Percentiles rank a stretch among this genome's conserved stretches.
Conservation (phyloP, 1,284 basidiomycete species). For the Caloboletus inedulis region DNA sequence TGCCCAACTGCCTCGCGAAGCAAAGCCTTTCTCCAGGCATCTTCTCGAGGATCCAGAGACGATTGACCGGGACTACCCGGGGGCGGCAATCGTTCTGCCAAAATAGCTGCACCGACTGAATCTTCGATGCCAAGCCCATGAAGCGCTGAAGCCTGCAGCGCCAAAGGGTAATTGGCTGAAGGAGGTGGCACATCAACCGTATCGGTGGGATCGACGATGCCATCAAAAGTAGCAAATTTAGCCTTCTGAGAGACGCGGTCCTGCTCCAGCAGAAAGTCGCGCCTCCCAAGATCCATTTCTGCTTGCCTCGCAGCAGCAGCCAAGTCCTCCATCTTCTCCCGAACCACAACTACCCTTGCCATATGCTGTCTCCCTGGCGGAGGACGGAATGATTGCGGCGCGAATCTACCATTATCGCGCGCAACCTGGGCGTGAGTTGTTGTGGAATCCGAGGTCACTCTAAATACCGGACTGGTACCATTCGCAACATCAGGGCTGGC, state of each 20-base stretch:
- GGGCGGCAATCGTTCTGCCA: constrained; percentile 70
- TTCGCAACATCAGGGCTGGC: constrained; percentile 49
- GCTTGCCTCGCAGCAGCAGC: constrained; percentile 65
- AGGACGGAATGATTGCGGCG: constrained; percentile 40
- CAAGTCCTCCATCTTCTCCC: constrained; percentile 73
- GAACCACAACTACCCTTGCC: constrained; percentile 71
- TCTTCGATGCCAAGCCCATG: constrained; percentile 68
- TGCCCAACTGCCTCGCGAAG: constrained; percentile 71
- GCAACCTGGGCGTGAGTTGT: constrained; percentile 41
- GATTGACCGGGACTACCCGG: constrained; percentile 57
- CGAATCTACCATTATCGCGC: constrained; percentile 40
- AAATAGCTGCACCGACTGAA: constrained; percentile 64
- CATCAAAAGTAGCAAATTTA: constrained; percentile 38
- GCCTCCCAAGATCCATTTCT: constrained; percentile 63
- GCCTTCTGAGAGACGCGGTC: constrained; percentile 27
- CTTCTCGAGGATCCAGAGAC: constrained; percentile 51
- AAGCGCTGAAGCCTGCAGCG: constrained; percentile 66
- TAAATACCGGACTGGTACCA: constrained; percentile 44
- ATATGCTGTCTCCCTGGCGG: constrained; percentile 35
- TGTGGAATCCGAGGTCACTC: constrained; percentile 62
- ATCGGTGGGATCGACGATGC: constrained; percentile 78
- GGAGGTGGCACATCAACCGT: constrained; percentile 69
- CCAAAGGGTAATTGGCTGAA: constrained; percentile 62
- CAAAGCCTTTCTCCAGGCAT: constrained; percentile 67
- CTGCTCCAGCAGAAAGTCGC: constrained; percentile 38